Percentiles rank a stretch among this genome's conserved stretches.
These are phyloP conservation scores for Pseudogymnoascus sp. DNA, from an alignment of 2,329 filamentous ascomycete genomes.

Conservation along the genomic window DNA sequence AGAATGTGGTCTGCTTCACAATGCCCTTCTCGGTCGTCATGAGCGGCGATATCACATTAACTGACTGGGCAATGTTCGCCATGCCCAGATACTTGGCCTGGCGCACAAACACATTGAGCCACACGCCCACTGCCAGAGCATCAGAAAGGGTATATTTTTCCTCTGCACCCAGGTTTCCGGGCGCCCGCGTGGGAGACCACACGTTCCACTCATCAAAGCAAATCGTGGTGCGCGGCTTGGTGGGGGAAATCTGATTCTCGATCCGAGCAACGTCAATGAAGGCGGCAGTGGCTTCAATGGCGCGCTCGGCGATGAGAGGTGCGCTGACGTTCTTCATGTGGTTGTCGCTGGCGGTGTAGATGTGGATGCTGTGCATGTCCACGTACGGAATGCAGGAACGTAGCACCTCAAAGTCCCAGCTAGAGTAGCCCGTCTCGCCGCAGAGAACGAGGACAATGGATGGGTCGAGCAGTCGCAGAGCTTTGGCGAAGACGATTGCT, in stretches of 20 bases:
- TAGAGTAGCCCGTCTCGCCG: slow-evolving; percentile 50
- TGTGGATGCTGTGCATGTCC: slow-evolving; percentile 61
- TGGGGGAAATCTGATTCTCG: slow-evolving; percentile 38
- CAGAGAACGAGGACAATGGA: slow-evolving; percentile 54
- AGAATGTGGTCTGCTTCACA: slow-evolving; percentile 57
- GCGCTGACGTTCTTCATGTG: slow-evolving; percentile 46
- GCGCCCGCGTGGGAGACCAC: slow-evolving; percentile 55
- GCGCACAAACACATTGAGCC: slow-evolving; percentile 56
- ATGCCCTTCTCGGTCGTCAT: slow-evolving; percentile 53
- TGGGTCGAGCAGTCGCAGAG: slow-evolving; percentile 51
- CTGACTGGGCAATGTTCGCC: slow-evolving; percentile 58
- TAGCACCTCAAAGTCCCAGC: slow-evolving; percentile 56
- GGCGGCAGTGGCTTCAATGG: slow-evolving; percentile 51
- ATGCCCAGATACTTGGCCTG: slow-evolving; percentile 55
- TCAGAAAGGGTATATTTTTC: slow-evolving; percentile 57
- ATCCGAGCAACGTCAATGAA: slow-evolving; percentile 57
- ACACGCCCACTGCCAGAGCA: slow-evolving; percentile 53
- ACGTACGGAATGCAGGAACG: slow-evolving; percentile 52
- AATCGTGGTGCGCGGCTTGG: slow-evolving; percentile 42
- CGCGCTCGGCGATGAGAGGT: slow-evolving; percentile 53
- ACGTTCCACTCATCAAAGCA: slow-evolving; percentile 68
- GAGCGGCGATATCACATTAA: slow-evolving; percentile 60
- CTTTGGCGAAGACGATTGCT: slow-evolving; percentile 50
- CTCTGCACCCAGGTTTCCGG: slow-evolving; percentile 54
- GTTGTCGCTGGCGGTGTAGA: slow-evolving; percentile 44